These are phyloP conservation scores for Lipomyces oligophaga DNA, from an alignment of 805 yeast species.

Conservation along the genomic window DNA sequence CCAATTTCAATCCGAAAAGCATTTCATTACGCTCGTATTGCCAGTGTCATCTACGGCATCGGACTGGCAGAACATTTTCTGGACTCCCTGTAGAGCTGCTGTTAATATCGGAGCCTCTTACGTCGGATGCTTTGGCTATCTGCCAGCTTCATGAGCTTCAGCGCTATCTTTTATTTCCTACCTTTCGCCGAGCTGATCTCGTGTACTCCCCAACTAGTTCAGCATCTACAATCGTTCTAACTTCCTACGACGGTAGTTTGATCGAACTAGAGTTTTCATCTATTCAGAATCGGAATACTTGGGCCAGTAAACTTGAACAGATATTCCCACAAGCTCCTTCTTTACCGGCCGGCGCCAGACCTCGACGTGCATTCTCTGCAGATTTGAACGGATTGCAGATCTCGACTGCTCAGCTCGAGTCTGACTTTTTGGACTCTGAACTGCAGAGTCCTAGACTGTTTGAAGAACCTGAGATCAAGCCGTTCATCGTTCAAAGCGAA, in stretches of 20 bases:
- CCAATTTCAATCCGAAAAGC: conserved; percentile 13
- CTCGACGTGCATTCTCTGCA: background rate
- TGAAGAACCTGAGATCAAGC: conserved; percentile 22
- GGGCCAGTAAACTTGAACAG: conserved; percentile 14
- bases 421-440: conserved; percentile 21
- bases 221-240: conserved; percentile 5
- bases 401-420: conserved; percentile 1
- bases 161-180: conserved; percentile 23
- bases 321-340: conserved; percentile 21
- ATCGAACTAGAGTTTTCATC: conserved; percentile 22
- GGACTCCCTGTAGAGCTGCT: conserved; percentile 28
- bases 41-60: conserved; percentile 23
- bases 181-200: conserved; percentile 23
- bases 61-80: conserved; percentile 21
- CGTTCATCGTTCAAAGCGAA: conserved; percentile 15
- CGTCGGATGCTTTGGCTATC: conserved; percentile 23
- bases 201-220: conserved; percentile 6
- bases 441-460: conserved; percentile 18
- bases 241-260: conserved; percentile 20
- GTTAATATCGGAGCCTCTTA: conserved; percentile 18
- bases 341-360: conserved; percentile 10
- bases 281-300: conserved; percentile 12
- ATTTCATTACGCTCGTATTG: conserved; percentile 25
- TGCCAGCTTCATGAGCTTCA: conserved; percentile 27
- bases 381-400: conserved; percentile 15